Evolutionary conservation across 768 basidiomycete genomes (phyloP).

Genomic region (Trametes elegans): DNA sequence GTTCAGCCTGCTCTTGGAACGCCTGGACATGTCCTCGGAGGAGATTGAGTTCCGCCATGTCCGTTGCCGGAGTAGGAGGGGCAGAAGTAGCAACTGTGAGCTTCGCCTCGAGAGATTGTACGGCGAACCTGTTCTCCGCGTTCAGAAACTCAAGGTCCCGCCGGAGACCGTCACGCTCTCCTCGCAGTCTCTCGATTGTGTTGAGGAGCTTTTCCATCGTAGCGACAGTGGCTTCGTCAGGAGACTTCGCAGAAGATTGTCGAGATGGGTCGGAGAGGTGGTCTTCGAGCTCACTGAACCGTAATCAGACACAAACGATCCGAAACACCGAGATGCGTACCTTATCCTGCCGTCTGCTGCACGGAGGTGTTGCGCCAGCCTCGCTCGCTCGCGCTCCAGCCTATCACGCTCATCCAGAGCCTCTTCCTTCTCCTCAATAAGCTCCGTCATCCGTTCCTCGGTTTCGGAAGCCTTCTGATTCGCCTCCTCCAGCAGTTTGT

Average conservation of each 20-base stretch:
- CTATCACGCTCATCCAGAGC: constrained; percentile 34
- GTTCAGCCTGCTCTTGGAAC: constrained; percentile 10
- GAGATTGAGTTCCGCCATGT: constrained; percentile 15
- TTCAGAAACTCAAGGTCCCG: constrained; percentile 68
- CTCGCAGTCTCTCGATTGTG: constrained; percentile 65
- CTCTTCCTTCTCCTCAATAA: constrained; percentile 56
- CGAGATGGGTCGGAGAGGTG: constrained; percentile 1
- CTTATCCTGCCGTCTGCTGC: background rate
- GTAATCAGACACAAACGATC: too few relatives aligned
- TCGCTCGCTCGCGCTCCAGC: constrained; percentile 3
- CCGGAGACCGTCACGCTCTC: constrained; percentile 61
- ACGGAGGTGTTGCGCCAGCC: background rate
- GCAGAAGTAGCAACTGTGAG: constrained; percentile 32
- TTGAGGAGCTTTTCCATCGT: constrained; percentile 48
- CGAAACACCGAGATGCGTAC: background rate
- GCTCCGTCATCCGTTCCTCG: constrained; percentile 43
- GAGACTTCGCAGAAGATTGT: background rate
- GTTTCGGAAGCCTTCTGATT: constrained; percentile 36
- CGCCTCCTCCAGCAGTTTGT: constrained; percentile 36
- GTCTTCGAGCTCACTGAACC: constrained; percentile 18
- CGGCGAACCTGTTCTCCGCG: constrained; percentile 61
- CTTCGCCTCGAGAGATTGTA: constrained; percentile 56
- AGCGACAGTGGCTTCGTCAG: constrained; percentile 18
- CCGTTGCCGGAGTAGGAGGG: constrained; percentile 3
- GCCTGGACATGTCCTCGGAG: constrained; percentile 18